Base-by-base conservation (phyloP, 1,284 basidiomycete species). In the Coniophora puteana region DNA sequence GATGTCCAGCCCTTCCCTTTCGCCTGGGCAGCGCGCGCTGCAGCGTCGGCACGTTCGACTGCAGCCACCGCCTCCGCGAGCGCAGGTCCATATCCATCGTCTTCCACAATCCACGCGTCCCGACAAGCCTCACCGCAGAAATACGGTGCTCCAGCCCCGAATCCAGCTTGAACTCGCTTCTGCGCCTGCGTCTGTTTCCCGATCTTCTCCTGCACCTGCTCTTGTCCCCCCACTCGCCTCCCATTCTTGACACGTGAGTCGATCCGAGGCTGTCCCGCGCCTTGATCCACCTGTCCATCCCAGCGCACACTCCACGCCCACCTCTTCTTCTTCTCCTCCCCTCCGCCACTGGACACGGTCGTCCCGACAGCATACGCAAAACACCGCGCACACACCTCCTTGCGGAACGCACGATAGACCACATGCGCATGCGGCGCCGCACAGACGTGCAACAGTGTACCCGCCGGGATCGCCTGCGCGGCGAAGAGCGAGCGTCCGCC, bases 321-420 rank as follows among this genome's bases (percentile, higher is more conserved):
- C 27, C 51, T n/a, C n/a, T n/a, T 27, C 14, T 27, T 27, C 26
- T 14, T 14, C 10, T 27, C 26, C 10, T 27, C 26, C 26, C 26
- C 14, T n/a, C n/a, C n/a, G 25, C 55, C 47, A n/a, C 30, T 40
- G 10, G 29, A 41, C 47, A 16, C 50, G 16, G 30, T 58, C 58
- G 58, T 54, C 38, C 76, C 77, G 43, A 73, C 72, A 24, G 78
- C 67, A 50, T 83, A 81, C 27, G 69, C 65, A 54, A 79, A 83
- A 55, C 81, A 84, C 51, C 72, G 63, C 10, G 70, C 72, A 48
- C 81, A 84, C 38, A 81, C 77, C 55, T 81, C 80, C 53, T 75
- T 79, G 34, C 77, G 68, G 48, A 81, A 83, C 45, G 68, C 68
- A 44, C 63, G 71, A 52, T 70, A 71, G 31, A 80, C 63, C 26